These are phyloP conservation scores for Claviceps citrina DNA, from an alignment of 2,329 filamentous ascomycete genomes.

Conservation along the genomic window DNA sequence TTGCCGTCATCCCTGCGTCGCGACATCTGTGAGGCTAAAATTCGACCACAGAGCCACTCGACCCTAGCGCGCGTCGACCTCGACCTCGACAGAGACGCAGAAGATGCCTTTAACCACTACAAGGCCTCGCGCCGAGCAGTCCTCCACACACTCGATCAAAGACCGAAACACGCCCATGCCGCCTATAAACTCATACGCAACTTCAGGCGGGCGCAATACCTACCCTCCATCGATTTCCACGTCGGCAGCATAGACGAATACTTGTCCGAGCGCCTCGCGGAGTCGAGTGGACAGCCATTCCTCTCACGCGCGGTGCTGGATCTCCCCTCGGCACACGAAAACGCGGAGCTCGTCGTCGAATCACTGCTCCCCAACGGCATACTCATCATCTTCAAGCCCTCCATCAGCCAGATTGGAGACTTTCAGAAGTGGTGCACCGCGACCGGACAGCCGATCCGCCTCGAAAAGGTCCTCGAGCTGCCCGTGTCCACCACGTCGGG, in stretches of 20 bases:
- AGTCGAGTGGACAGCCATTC: slow-evolving; percentile 37
- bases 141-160: slow-evolving; percentile 60
- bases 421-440: slow-evolving; percentile 35
- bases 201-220: slow-evolving; percentile 57
- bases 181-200: slow-evolving; percentile 49
- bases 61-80: slow-evolving; percentile 11
- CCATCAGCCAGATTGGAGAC: slow-evolving; percentile 60
- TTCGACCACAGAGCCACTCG: slow-evolving; percentile 7
- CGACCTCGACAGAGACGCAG: slow-evolving; percentile 15
- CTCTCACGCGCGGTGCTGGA: slow-evolving; percentile 60
- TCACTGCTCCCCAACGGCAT: slow-evolving; percentile 49
- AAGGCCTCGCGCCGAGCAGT: slow-evolving; percentile 44
- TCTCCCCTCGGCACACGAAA: slow-evolving; percentile 45
- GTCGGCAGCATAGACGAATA: slow-evolving; percentile 50
- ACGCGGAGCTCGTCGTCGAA: slow-evolving; percentile 30
- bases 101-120: slow-evolving; percentile 28
- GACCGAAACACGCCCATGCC: slow-evolving; percentile 43
- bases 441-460: slow-evolving; percentile 34
- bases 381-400: slow-evolving; percentile 59
- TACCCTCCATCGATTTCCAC: slow-evolving; percentile 58
- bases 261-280: slow-evolving; percentile 35
- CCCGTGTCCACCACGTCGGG: slow-evolving; percentile 23
- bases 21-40: slow-evolving; percentile 13
- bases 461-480: slow-evolving; percentile 47
- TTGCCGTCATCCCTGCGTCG: slow-evolving; percentile 27